These are phyloP conservation scores for Anisodus acutangulus DNA, from an alignment of 257 asterid genomes.

Conservation along the genomic window DNA sequence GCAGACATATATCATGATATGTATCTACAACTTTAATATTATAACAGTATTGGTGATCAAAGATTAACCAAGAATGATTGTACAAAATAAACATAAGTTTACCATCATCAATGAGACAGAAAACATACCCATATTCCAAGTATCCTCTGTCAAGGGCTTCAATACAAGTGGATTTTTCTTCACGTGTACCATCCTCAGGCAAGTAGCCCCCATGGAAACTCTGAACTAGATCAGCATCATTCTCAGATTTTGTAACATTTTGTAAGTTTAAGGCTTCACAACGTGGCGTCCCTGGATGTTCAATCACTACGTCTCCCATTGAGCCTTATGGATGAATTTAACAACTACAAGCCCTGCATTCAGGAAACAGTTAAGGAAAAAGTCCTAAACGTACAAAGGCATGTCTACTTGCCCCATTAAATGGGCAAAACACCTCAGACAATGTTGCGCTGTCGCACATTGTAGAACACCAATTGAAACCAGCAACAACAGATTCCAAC, in stretches of 20 bases:
- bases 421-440: constrained; percentile 66
- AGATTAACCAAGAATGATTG: not conserved
- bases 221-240: constrained; percentile 33
- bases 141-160: constrained; percentile 63
- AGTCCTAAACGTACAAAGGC: constrained; percentile 54
- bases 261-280: constrained; percentile 41
- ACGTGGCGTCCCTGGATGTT: constrained; percentile 43
- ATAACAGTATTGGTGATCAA: not conserved
- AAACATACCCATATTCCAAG: constrained; percentile 73
- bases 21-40: not conserved
- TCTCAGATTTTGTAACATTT: constrained; percentile 36
- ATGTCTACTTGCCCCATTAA: constrained; percentile 62
- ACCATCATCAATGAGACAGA: not conserved
- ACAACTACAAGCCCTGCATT: constrained; percentile 72
- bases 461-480: constrained; percentile 63
- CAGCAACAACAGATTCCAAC: constrained; percentile 77
- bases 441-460: constrained; percentile 62
- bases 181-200: constrained; percentile 35
- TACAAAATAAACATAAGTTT: not conserved
- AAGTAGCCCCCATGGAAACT: constrained; percentile 36
- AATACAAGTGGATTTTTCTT: constrained; percentile 37
- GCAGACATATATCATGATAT: not conserved
- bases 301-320: constrained; percentile 61
- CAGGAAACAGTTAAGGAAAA: constrained; percentile 59
- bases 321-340: constrained; percentile 38